phyloP scores from a whole-genome alignment of 2,329 filamentous ascomycete species.

The Colletotrichum coccodes region DNA sequence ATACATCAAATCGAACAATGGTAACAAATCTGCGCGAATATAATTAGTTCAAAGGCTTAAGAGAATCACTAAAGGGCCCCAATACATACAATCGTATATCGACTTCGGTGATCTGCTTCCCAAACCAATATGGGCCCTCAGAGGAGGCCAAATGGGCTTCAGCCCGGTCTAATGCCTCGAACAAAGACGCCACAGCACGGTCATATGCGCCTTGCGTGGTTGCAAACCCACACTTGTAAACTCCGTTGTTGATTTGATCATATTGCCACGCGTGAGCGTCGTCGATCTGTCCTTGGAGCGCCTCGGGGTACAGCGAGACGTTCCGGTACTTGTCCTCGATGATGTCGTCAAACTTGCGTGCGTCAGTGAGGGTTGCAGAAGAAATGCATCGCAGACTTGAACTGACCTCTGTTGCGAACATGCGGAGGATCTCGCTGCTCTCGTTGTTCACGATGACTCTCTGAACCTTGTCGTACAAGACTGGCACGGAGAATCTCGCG shows the following conservation, averaged over 20 bases:
- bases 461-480: conserved; percentile 82
- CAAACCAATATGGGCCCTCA: conserved; percentile 78
- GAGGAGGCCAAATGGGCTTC: conserved; percentile 72
- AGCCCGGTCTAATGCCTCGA: conserved; percentile 79
- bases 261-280: conserved; percentile 85
- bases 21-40: conserved; percentile 66
- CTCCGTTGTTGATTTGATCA: conserved; percentile 75
- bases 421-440: conserved; percentile 90
- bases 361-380: not conserved
- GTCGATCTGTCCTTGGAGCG: conserved; percentile 75
- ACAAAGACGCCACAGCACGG: conserved; percentile 75
- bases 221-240: conserved; percentile 84
- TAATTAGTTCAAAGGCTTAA: not conserved
- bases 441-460: conserved; percentile 90
- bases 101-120: conserved; percentile 79
- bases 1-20: conserved; percentile 75
- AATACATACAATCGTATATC: conserved; percentile 78
- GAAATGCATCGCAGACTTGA: not conserved
- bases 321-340: conserved; percentile 67
- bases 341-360: conserved; percentile 74
- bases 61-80: not conserved
- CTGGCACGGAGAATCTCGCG: conserved; percentile 88
- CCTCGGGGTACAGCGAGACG: conserved; percentile 74
- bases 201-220: conserved; percentile 87
- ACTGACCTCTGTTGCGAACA: conserved; percentile 74